Base-by-base conservation (phyloP, 2,329 filamentous ascomycete genomes). In the Diaporthe eres region DNA sequence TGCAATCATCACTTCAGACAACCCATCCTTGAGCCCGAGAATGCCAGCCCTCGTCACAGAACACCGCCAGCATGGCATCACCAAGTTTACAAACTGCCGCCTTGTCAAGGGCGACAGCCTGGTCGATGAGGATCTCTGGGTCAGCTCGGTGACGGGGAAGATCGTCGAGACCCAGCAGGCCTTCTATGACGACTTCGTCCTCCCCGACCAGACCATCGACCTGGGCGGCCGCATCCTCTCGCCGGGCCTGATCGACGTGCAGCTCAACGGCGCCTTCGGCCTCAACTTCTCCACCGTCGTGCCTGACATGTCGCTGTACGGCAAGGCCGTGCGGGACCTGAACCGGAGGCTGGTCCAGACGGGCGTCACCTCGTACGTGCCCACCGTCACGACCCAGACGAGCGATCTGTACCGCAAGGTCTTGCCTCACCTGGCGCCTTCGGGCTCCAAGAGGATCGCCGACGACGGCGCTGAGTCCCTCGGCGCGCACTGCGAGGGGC, bases 221-320 rank as follows among this genome's bases (percentile, higher is more conserved):
- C 91, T 98, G 1, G 91, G 92, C 71, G 95, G 95, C 75, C 94
- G 94, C 80, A 96, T 98, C 78, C 83, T 98, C 28, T 92, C 94
- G 0, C 95, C 96, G 0, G 96, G 96, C 37, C 89, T 98, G 81
- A 97, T 98, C 80, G 96, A 98, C 79, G 93, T 94, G 71, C 96
- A 98, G 84, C 92, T 98, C 79, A 98, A 98, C 81, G 96, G 96
- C 65, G 95, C 94, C 13, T 96, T 95, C 81, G 95, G 95, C 74
- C 97, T 98, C 87, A 96, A 98, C 86, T 97, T 96, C 83, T 96
- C 94, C 2, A 90, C 91, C 1, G 88, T 95, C 12, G 91, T 94
- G 17, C 88, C 92, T 17, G 90, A 92, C 79, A 91, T 89, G 83
- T 85, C 87, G 63, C 87, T 89, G 68, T 97, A 96, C 80, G 90